A percentile compares a stretch with the other conserved stretches of the same genome.
These are phyloP conservation scores for Colletotrichum sp. DNA, from an alignment of 2,329 filamentous ascomycete genomes.

Conservation along the genomic window DNA sequence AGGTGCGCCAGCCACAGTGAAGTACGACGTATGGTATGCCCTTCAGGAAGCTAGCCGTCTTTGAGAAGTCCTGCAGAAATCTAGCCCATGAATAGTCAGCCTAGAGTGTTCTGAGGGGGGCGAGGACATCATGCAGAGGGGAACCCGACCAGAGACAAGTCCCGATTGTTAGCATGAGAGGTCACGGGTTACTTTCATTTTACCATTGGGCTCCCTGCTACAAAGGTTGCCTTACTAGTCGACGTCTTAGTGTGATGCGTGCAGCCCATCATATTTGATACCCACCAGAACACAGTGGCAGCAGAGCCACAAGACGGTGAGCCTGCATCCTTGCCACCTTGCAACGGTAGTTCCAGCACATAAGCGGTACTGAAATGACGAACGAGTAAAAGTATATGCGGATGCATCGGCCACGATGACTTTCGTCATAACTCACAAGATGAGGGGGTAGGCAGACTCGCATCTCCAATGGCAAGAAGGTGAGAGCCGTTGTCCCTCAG, in stretches of 20 bases:
- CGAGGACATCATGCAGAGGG: neutral
- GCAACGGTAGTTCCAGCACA: neutral
- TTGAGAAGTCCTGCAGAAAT: neutral
- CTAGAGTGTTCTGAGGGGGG: neutral
- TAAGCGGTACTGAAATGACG: neutral
- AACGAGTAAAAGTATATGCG: fast-evolving
- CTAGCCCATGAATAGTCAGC: neutral
- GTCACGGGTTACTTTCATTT: neutral
- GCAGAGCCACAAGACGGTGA: neutral
- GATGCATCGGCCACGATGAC: neutral
- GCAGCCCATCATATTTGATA: neutral
- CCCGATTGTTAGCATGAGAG: neutral
- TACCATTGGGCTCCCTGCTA: neutral
- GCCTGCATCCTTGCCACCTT: neutral
- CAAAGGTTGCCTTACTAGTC: neutral
- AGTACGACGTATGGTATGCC: neutral
- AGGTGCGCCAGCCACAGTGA: neutral
- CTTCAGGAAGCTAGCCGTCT: neutral
- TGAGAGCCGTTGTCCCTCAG: neutral
- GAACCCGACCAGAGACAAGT: neutral
- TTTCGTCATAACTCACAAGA: neutral
- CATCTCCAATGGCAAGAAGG: neutral
- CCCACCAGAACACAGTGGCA: neutral
- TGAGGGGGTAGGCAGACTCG: neutral
- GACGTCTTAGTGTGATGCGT: neutral